These are phyloP conservation scores for Phytophthora rubi DNA, from an alignment of 352 stramenopile genomes.

Conservation along the genomic window DNA sequence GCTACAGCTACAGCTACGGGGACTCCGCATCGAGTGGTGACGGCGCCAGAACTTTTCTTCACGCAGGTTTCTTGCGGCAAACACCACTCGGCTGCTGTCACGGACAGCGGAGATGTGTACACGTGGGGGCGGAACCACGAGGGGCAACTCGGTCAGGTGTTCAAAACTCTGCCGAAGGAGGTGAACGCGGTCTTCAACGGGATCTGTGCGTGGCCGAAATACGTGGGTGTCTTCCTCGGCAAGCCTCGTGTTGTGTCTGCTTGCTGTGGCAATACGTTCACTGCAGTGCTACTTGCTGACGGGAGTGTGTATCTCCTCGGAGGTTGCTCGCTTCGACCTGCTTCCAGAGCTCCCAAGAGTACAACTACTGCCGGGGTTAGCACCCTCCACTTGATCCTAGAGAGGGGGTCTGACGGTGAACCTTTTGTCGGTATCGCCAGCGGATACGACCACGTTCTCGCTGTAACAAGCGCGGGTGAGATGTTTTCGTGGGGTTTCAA, in stretches of 20 bases:
- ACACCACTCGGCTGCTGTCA: conserved; percentile 77
- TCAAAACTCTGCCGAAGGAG: conserved; percentile 38
- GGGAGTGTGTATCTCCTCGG: conserved; percentile 84
- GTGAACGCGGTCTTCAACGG: conserved; percentile 47
- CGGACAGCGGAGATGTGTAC: conserved; percentile 84
- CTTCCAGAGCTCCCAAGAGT: conserved; percentile 13
- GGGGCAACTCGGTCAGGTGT: conserved; percentile 81
- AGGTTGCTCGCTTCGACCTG: conserved; percentile 56
- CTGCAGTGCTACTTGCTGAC: conserved; percentile 61
- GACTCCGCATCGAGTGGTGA: conserved; percentile 41
- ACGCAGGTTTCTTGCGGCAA: conserved; percentile 71
- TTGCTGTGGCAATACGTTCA: conserved; percentile 84
- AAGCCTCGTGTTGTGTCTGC: conserved; percentile 51
- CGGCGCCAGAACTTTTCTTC: conserved; percentile 59
- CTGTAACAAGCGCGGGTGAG: conserved; percentile 54
- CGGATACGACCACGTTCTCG: conserved; percentile 74
- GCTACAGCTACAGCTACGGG: conserved; percentile 32
- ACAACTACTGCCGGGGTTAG: conserved; percentile 21
- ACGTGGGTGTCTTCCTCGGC: conserved; percentile 63
- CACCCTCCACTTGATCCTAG: conserved; percentile 37
- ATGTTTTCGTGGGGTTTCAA: conserved; percentile 87
- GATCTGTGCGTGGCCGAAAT: conserved; percentile 81
- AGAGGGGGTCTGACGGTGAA: conserved; percentile 34
- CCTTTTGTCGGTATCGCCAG: conserved; percentile 66
- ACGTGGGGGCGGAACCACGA: conserved; percentile 90